Evolutionary conservation across 306 rosid species (phyloP).

Genomic region (Malus fusca): DNA sequence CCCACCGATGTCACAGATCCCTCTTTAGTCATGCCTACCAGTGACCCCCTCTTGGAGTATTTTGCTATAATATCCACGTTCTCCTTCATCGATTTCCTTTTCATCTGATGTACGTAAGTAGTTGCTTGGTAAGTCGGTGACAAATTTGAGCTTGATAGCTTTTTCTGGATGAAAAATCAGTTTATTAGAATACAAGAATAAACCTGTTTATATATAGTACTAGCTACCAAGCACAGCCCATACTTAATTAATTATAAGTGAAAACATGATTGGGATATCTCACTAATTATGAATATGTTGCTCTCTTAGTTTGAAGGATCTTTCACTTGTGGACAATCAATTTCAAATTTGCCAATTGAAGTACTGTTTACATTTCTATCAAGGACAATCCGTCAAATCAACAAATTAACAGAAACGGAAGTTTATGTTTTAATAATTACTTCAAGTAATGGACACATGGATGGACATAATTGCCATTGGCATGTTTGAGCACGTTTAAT

Average conservation of each 20-base stretch:
- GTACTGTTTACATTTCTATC: too few species aligned
- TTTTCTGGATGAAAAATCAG: too few species aligned
- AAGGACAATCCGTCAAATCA: background rate
- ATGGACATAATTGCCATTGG: background rate
- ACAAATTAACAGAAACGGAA: background rate
- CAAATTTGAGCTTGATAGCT: background rate
- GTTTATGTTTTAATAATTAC: background rate
- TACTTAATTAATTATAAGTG: too few species aligned
- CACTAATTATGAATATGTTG: too few species aligned
- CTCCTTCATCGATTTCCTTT: background rate
- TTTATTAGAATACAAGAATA: background rate
- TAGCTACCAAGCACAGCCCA: too few species aligned
- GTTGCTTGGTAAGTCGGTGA: background rate
- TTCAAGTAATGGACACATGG: background rate
- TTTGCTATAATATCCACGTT: background rate
- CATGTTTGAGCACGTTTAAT: background rate
- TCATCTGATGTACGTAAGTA: background rate
- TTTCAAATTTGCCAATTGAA: too few species aligned
- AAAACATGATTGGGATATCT: too few species aligned
- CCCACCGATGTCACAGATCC: too few species aligned
- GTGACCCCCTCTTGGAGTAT: background rate
- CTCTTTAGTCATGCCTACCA: background rate
- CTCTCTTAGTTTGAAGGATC: background rate
- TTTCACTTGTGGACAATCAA: too few species aligned
- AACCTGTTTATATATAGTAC: too few species aligned